Evolutionary conservation across 2,329 filamentous ascomycete genomes (phyloP), one percentile per base, ranked within the genome.

Genomic region (Fusarium penzigii): DNA sequence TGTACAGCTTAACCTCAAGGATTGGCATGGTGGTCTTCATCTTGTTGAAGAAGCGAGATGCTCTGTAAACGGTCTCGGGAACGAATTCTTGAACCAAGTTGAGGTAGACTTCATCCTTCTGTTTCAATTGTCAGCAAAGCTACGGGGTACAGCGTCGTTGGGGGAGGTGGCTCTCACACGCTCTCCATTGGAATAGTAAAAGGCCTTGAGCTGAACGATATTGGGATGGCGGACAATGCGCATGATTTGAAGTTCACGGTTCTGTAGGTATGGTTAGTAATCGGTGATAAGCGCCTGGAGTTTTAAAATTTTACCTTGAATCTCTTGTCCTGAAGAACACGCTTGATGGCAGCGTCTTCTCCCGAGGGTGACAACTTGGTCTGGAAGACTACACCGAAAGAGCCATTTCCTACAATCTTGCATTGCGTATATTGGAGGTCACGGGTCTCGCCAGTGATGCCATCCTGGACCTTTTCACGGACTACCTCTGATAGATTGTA

Each of bases 11-110:
- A 71, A 97, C 92, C 75, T 99, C 94, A 65, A 99, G 85, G 66
- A 93, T 96, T 14, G 94, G 94, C 94, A 99, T 99, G 48, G 93
- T 97, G 7, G 92, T 96, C 86, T 97, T 99, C 88, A 97, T 88
- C 81, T 99, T 99, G 83, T 95, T 97, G 83, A 99, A 99, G 78
- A 97, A 97, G 68, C 94, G 88, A 59, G 94, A 97, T 41, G 94
- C 94, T 68, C 94, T 88, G 75, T 99, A 99, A 46, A 99, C 94
- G 12, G 94, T 99, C 79, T 99, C 94, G 46, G 94, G 94, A 45
- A 99, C 94, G 68, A 92, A 99, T 73, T 99, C 94, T 73, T 97
- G 91, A 47, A 99, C 93, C 56, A 99, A 83, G 70, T 99, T 99
- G 63, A 99, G 87, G 74, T 97, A 99, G 38, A 99, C 94, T 77